Conservation (phyloP, 2,329 filamentous ascomycete species). For the Hypoxylon sp. region DNA sequence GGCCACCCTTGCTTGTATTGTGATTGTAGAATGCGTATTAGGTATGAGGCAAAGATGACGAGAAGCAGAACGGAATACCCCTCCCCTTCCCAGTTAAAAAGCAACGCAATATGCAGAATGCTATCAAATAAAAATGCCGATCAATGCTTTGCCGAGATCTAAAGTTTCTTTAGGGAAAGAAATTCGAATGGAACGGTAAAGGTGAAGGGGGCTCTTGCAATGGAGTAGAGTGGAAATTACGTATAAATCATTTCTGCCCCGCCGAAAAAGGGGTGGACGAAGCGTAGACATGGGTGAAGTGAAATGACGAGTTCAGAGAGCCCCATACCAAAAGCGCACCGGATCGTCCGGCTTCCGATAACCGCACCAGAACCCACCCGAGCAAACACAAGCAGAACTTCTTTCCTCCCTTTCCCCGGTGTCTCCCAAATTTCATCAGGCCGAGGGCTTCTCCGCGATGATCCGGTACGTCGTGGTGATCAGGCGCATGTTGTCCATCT, state of each 20-base stretch:
- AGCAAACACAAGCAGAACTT: slow-evolving; percentile 14
- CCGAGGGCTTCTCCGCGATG: slow-evolving; percentile 61
- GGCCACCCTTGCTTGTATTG: slow-evolving; percentile 9
- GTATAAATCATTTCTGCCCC: slow-evolving; percentile 6
- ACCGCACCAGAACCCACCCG: slow-evolving; percentile 17
- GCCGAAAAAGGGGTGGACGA: slow-evolving; percentile 5
- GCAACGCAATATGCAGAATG: slow-evolving; percentile 39
- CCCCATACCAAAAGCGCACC: slow-evolving; percentile 29
- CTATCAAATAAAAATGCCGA: slow-evolving; percentile 42
- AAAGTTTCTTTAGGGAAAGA: slow-evolving; percentile 38
- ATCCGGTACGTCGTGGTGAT: slow-evolving; percentile 66
- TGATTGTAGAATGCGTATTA: slow-evolving; percentile 28
- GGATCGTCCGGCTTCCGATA: slow-evolving; percentile 18
- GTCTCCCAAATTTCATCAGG: slow-evolving; percentile 16
- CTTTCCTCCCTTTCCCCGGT: background rate
- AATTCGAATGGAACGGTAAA: slow-evolving; percentile 32
- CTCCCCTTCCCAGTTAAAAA: slow-evolving; percentile 20
- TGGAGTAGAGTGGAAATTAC: slow-evolving; percentile 11
- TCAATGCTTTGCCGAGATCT: slow-evolving; percentile 40
- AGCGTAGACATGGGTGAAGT: background rate
- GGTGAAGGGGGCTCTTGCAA: slow-evolving; percentile 3
- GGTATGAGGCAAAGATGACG: slow-evolving; percentile 26
- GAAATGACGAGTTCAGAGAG: slow-evolving; percentile 15
- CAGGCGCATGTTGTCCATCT: slow-evolving; percentile 67
- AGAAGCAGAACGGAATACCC: slow-evolving; percentile 24